These are phyloP conservation scores for Mortierella hygrophila DNA, from an alignment of 192 early-diverging fungal species.

Conservation along the genomic window DNA sequence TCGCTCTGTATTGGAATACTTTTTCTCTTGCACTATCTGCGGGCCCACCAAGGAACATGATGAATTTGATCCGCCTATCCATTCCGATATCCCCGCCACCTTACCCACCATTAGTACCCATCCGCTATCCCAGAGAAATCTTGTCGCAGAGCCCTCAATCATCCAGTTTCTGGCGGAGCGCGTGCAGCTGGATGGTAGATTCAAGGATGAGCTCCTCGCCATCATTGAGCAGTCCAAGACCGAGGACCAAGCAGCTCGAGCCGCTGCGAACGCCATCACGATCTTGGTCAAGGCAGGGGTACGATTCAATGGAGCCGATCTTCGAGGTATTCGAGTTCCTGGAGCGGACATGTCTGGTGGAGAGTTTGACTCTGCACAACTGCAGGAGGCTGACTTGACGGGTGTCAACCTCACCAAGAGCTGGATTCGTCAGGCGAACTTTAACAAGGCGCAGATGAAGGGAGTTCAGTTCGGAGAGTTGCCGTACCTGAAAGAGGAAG, in stretches of 20 bases:
- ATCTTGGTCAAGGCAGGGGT: conserved; percentile 8
- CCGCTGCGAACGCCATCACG: conserved; percentile 21
- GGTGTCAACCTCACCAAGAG: not conserved
- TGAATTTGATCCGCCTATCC: not conserved
- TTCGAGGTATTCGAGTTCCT: conserved; percentile 18
- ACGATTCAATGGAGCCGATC: conserved; percentile 5
- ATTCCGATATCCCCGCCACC: too few species aligned
- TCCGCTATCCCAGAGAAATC: not conserved
- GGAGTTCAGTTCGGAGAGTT: conserved; percentile 12
- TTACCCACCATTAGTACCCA: not conserved
- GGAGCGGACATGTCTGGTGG: conserved; percentile 17
- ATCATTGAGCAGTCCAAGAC: not conserved
- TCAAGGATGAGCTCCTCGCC: not conserved
- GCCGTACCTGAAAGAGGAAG: conserved; percentile 8
- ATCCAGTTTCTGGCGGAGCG: not conserved
- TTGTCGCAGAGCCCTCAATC: not conserved
- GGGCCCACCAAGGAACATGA: too few species aligned
- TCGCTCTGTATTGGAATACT: not conserved
- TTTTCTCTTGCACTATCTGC: not conserved
- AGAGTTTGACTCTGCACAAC: conserved; percentile 5
- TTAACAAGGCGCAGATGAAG: conserved; percentile 2
- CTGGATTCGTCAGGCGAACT: conserved; percentile 6
- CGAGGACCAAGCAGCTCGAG: not conserved
- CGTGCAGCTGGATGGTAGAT: not conserved
- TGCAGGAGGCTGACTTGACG: conserved; percentile 1